These are phyloP conservation scores for Cucumis cinereus DNA, from an alignment of 306 rosid genomes.

Conservation along the genomic window DNA sequence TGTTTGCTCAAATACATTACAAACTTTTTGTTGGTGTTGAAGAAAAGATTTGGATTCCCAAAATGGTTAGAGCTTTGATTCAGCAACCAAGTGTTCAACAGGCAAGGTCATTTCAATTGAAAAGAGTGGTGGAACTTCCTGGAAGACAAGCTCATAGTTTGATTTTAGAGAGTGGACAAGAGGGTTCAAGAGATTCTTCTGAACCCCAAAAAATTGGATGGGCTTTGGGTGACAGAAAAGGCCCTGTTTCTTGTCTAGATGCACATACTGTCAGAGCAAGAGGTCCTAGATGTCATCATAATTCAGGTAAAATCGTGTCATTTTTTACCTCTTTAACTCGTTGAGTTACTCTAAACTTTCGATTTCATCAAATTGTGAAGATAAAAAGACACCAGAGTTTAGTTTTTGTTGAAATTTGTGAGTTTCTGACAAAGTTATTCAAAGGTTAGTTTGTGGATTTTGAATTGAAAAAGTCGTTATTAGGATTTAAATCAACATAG, in stretches of 20 bases:
- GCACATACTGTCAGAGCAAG: constrained; percentile 7
- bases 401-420: no score
- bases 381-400: no score
- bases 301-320: constrained; percentile 19
- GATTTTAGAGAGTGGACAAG: constrained; percentile 27
- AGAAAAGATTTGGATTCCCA: constrained; percentile 1
- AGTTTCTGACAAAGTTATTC: no score
- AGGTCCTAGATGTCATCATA: constrained; percentile 20
- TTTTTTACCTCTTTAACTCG: not conserved
- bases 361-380: not conserved
- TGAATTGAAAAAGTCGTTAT: no score
- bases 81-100: constrained; percentile 43
- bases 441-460: no score
- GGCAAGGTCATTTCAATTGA: constrained; percentile 53
- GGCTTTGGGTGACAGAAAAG: constrained; percentile 1
- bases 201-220: constrained; percentile 16
- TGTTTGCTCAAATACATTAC: not conserved
- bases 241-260: constrained; percentile 14
- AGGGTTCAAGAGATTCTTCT: constrained; percentile 12
- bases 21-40: not conserved
- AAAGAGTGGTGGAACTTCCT: constrained; percentile 48
- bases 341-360: not conserved
- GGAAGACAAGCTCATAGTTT: constrained; percentile 44
- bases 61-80: constrained; percentile 56
- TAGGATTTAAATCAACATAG: no score